Evolutionary conservation across 257 asterid genomes (phyloP).

Genomic region (Primulina eburnea): DNA sequence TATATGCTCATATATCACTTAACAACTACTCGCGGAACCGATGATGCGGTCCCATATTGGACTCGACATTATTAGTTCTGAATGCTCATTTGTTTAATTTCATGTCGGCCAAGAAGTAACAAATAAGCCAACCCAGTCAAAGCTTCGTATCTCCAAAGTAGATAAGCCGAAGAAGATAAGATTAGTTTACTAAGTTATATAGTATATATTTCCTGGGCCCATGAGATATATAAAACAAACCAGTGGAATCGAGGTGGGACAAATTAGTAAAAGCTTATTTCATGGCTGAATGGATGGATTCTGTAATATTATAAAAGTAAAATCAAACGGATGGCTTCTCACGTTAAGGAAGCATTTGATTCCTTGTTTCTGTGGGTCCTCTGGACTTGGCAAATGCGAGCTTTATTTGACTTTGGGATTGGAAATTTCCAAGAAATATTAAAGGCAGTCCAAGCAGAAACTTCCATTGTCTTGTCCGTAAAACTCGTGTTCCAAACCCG

Average conservation of each 20-base stretch:
- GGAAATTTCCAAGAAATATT: not conserved
- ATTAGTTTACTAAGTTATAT: no score
- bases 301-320: no score
- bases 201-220: not conserved
- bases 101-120: not conserved
- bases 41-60: not conserved
- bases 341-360: not conserved
- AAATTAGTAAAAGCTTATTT: no score
- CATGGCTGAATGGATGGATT: not conserved
- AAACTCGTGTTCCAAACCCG: no score
- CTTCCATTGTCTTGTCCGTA: not conserved
- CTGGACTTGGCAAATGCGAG: not conserved
- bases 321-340: no score
- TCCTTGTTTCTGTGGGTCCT: not conserved
- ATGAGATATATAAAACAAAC: not conserved
- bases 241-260: not conserved
- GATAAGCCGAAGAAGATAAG: not conserved
- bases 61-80: not conserved
- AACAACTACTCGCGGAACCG: not conserved
- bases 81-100: not conserved
- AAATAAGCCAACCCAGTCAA: not conserved
- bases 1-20: not conserved
- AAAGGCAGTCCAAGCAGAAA: not conserved
- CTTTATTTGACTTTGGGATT: not conserved
- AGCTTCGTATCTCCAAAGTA: not conserved